phyloP scores from a whole-genome alignment of 345 rosid species.

The Excoecaria cochinchinensis region DNA sequence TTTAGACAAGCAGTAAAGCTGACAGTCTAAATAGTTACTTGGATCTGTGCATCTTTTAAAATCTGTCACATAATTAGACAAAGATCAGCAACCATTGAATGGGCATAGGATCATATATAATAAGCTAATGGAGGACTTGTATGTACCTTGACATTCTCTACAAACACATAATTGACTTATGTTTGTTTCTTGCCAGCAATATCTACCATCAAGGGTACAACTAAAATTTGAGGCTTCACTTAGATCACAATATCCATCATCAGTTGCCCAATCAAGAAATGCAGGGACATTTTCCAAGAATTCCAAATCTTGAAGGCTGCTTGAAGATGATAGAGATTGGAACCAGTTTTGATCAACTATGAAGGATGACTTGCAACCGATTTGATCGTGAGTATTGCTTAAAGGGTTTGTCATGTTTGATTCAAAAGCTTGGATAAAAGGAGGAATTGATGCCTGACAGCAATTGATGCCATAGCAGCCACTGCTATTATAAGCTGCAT shows the following conservation, averaged over 20 bases:
- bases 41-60: not conserved
- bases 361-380: not conserved
- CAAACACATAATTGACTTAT: not conserved
- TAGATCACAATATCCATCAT: not conserved
- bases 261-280: not conserved
- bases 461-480: conserved; percentile 16
- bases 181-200: not conserved
- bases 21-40: not conserved
- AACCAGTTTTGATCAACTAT: not conserved
- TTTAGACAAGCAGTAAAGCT: not conserved
- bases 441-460: conserved; percentile 17
- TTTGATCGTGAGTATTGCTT: not conserved
- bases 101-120: too few relatives aligned
- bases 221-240: not conserved
- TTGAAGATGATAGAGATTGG: not conserved
- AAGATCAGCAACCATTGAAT: too few relatives aligned
- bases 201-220: not conserved
- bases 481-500: not conserved
- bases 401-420: not conserved
- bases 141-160: not conserved
- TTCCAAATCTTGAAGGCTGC: not conserved
- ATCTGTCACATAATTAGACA: not conserved
- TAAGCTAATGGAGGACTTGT: too few relatives aligned
- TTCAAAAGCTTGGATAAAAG: not conserved
- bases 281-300: not conserved